Base-by-base conservation (phyloP, 129 eudicot genomes). In the Chrysanthemum makinoi region DNA sequence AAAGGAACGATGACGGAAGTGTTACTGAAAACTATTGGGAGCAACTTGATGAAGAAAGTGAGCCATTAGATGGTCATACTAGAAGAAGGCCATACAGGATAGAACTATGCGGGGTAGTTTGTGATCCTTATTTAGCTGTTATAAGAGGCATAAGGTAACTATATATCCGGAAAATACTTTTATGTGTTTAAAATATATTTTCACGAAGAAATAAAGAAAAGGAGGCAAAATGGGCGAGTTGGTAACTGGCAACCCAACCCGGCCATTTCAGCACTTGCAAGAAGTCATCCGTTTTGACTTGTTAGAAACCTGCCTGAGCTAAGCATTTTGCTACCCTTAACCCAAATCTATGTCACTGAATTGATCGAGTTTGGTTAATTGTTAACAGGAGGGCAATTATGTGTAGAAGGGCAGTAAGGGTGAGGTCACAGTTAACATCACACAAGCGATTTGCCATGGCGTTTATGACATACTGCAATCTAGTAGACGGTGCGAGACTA, bases 391-490 rank as follows among this genome's bases (percentile, higher is more conserved):
- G 98, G 86, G 97, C 98, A 52, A 89, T 94, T 79, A 79, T 87
- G 71, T 89, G 95, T 68, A 77, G 95, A 84, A 90, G 99, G 76
- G 99, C 97, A 67, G 99, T 95, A 47, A 82, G 99, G 72, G 99
- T 95, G 72, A 73, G 82, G 56, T 88, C 99, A 62, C 99, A 95
- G 69, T 83, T 95, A 69, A 88, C 81, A 75, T 95, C 99, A 69
- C 99, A 95, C 83, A 90, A 95, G 80, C 88, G 99, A 82, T 95
- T 95, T 83, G 97, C 99, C 48, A 77, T 57, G 30, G 99, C 97
- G 69, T 95, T 95, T 62, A 52, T 74, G 15, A 86, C 89, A 58
- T 95, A 95, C 79, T 88, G 99, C 81, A 80, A 88, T 4, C 79
- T 90, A 46, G 99, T 95, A 75, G 99, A 95, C 59, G 85, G 80